Conservation (phyloP, 495 filamentous ascomycete species). For the Neurospora tetraspora region DNA sequence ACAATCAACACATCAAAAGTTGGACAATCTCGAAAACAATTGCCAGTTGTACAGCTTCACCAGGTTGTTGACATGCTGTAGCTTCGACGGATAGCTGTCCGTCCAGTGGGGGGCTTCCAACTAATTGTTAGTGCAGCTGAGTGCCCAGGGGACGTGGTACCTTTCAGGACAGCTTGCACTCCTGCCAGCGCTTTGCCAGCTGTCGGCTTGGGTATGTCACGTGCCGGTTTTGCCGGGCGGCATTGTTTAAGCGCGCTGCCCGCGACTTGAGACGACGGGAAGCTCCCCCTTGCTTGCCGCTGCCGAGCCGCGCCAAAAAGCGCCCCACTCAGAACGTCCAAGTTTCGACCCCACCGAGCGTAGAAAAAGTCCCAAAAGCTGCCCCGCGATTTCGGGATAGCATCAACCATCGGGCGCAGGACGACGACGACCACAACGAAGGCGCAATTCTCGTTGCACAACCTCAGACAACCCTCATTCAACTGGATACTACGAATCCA, state of each 20-base stretch:
- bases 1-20: not conserved
- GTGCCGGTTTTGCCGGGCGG: not conserved
- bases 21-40: not conserved
- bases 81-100: not conserved
- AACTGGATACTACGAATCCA: no score
- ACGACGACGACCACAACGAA: no score
- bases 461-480: no score
- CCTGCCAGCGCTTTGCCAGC: not conserved
- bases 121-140: not conserved
- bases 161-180: not conserved
- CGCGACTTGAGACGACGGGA: not conserved
- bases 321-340: not conserved
- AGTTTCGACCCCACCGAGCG: conserved; percentile 1
- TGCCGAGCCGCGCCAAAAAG: not conserved
- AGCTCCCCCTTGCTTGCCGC: not conserved
- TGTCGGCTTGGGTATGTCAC: not conserved
- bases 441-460: no score
- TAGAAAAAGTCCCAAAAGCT: conserved; percentile 3
- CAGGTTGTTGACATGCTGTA: not conserved
- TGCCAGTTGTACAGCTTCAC: not conserved
- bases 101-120: not conserved
- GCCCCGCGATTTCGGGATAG: conserved; percentile 6
- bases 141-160: not conserved
- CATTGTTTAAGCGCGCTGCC: not conserved
- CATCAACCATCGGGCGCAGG: not conserved